Evolutionary conservation across 1,284 basidiomycete genomes (phyloP).

Genomic region (Albatrellus sp.): DNA sequence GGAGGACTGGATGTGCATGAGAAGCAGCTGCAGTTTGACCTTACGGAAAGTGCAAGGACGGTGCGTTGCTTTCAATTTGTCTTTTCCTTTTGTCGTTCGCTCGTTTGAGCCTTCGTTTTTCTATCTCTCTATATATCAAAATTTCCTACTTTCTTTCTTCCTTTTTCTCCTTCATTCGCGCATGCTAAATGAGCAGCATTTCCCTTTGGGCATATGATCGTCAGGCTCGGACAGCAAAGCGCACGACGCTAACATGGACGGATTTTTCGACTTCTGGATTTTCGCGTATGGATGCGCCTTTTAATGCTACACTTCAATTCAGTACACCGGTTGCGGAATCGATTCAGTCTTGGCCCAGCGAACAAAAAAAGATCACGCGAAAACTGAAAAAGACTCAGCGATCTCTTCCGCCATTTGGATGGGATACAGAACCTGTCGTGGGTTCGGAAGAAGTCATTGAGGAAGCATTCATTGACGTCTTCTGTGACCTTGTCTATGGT

Average conservation of each 20-base stretch:
- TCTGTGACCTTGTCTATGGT: constrained; percentile 75
- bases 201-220: not conserved
- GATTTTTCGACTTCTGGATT: constrained; percentile 80
- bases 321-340: constrained; percentile 53
- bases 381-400: constrained; percentile 80
- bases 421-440: constrained; percentile 74
- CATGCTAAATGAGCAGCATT: not conserved
- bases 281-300: constrained; percentile 57
- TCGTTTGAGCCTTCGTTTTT: too few relatives aligned
- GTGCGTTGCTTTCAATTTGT: constrained; percentile 32
- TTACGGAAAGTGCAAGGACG: constrained; percentile 73
- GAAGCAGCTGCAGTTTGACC: constrained; percentile 73
- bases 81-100: constrained; percentile 4
- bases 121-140: too few relatives aligned
- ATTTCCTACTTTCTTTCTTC: too few relatives aligned
- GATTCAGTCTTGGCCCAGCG: constrained; percentile 59
- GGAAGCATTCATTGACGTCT: constrained; percentile 79
- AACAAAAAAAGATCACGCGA: constrained; percentile 58
- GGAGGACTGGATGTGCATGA: constrained; percentile 37
- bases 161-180: too few relatives aligned
- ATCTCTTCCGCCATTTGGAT: constrained; percentile 66
- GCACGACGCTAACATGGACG: constrained; percentile 73
- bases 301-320: constrained; percentile 74
- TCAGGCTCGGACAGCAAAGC: constrained; percentile 59
- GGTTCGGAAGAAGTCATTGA: constrained; percentile 67